Base-by-base conservation (phyloP, 139 green algal genomes). In the Coelastrella sp. region DNA sequence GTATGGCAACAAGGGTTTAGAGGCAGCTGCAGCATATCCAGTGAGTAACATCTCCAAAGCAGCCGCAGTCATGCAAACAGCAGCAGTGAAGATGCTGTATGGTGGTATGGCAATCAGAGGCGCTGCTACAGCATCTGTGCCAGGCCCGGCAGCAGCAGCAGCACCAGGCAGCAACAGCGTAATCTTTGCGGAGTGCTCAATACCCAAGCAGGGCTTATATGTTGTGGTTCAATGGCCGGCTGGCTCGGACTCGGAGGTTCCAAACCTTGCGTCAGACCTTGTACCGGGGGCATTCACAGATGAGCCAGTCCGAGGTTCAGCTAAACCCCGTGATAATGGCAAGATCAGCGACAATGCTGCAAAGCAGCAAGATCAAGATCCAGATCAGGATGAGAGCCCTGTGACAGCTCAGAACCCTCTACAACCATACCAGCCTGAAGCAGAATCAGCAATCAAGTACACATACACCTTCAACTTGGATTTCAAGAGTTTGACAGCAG, bases 391-490 rank as follows among this genome's bases (percentile, higher is more conserved):
- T n/a, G n/a, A n/a, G n/a, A n/a, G n/a, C n/a, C n/a, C n/a, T n/a
- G n/a, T n/a, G n/a, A n/a, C n/a, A n/a, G n/a, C n/a, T n/a, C n/a
- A n/a, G n/a, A n/a, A n/a, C n/a, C n/a, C n/a, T n/a, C n/a, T n/a
- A n/a, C n/a, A n/a, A n/a, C n/a, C n/a, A n/a, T n/a, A n/a, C n/a
- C n/a, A n/a, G n/a, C 61, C 7, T 7, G 61, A 7, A 68, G 61
- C 7, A 17, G 7, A 17, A 10, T 7, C 61, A 11, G 8, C 73
- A 80, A 10, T 68, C 7, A 68, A 68, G 71, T 86, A 76, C 80
- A 86, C 60, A 7, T 86, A 76, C 80, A 54, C 20, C 61, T 86
- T 86, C 61, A n/a, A 74, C 58, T 7, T 86, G 22, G 61, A 75
- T 22, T 86, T 32, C 22, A 2, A 64, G 17, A 11, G 8, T 1